Conservation (phyloP, 441 rosid species). For the Iberis amara region DNA sequence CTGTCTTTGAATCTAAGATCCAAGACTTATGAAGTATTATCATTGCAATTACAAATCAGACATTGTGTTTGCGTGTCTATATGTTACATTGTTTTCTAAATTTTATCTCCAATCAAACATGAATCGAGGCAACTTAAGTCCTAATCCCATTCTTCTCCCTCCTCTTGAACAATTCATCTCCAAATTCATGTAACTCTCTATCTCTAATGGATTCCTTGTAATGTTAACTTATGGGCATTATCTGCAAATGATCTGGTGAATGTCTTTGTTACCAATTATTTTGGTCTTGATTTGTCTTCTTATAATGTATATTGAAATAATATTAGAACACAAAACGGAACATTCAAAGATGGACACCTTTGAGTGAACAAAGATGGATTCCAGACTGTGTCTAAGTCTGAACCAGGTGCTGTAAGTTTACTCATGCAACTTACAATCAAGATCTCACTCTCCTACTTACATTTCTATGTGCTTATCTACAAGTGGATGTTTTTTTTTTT, state of each 20-base stretch:
- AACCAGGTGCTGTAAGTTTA: constrained; percentile 49
- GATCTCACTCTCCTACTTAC: constrained; percentile 14
- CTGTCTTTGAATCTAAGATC: constrained; percentile 9
- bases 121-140: constrained; percentile 33
- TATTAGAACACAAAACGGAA: constrained; percentile 78
- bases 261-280: not conserved
- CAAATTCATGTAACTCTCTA: constrained; percentile 58
- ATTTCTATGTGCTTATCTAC: not conserved
- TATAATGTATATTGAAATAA: not conserved
- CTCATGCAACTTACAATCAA: constrained; percentile 3
- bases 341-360: constrained; percentile 83
- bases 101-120: constrained; percentile 24
- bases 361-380: constrained; percentile 84
- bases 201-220: not conserved
- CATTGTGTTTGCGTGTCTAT: not conserved
- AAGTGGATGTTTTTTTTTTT: constrained; percentile 14
- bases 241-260: too few species aligned
- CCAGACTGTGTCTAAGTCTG: constrained; percentile 52
- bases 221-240: not conserved
- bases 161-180: constrained; percentile 53
- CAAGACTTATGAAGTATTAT: too few species aligned
- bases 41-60: too few species aligned
- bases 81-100: constrained; percentile 13
- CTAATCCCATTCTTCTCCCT: constrained; percentile 59
- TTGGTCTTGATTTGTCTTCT: constrained; percentile 4